These are phyloP conservation scores for Strombidium stylifer DNA, from an alignment of 73 alveolate genomes.

Conservation along the genomic window DNA sequence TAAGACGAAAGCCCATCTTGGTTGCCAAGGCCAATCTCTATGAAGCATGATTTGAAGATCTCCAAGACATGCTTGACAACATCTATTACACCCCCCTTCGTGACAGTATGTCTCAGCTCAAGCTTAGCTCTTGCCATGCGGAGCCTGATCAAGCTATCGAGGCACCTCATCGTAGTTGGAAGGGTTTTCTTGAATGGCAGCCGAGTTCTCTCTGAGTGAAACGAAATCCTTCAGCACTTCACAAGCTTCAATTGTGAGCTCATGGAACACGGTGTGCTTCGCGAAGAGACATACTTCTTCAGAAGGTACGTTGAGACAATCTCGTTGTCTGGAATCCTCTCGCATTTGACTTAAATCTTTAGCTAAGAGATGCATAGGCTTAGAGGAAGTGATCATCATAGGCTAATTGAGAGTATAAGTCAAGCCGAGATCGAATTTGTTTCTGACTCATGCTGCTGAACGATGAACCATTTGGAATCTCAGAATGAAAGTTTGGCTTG, in stretches of 20 bases:
- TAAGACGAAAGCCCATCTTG: background rate
- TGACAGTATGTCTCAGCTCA: slow-evolving; percentile 62
- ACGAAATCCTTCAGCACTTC: slow-evolving; percentile 71
- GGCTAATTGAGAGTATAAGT: too few species aligned
- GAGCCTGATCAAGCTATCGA: slow-evolving; percentile 81
- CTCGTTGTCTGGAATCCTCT: slow-evolving; percentile 32
- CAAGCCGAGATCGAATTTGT: too few species aligned
- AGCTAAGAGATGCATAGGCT: background rate
- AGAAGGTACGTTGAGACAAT: slow-evolving; percentile 46
- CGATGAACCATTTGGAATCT: too few species aligned
- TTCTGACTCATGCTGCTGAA: too few species aligned
- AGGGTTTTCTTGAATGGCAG: slow-evolving; percentile 31
- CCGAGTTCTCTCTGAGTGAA: slow-evolving; percentile 66
- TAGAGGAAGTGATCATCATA: background rate
- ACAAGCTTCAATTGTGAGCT: slow-evolving; percentile 71
- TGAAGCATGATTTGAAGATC: slow-evolving; percentile 51
- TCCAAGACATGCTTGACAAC: slow-evolving; percentile 77
- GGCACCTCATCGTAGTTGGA: slow-evolving; percentile 78
- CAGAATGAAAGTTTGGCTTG: too few species aligned
- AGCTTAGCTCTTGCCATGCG: slow-evolving; percentile 83
- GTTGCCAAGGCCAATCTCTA: slow-evolving; percentile 1
- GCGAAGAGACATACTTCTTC: slow-evolving; percentile 70
- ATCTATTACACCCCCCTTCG: slow-evolving; percentile 79
- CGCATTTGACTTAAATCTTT: slow-evolving; percentile 33
- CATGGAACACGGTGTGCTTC: slow-evolving; percentile 60